phyloP scores from a whole-genome alignment of 169 alveolate genomes.

The Theileria equi region DNA sequence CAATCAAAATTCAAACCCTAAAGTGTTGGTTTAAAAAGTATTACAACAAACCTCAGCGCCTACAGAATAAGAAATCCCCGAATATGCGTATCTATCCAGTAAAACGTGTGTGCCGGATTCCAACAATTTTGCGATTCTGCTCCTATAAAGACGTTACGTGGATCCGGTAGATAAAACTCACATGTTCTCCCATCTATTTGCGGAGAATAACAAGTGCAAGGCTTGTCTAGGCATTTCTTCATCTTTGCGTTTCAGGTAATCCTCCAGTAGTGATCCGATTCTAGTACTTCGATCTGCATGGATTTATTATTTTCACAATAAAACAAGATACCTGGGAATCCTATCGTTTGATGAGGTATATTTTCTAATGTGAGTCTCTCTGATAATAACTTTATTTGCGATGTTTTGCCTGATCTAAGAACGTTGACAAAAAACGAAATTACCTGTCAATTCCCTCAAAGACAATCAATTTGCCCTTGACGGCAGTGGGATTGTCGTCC shows the following conservation, averaged over 20 bases:
- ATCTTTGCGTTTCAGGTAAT: slow-evolving; percentile 74
- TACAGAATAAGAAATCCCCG: slow-evolving; percentile 93
- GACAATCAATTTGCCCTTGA: slow-evolving; percentile 88
- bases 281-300: slow-evolving; percentile 53
- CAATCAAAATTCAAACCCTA: slow-evolving; percentile 45
- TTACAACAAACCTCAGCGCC: slow-evolving; percentile 77
- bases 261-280: slow-evolving; percentile 81
- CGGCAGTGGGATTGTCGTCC: background rate
- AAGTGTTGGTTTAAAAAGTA: background rate
- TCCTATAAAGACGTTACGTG: slow-evolving; percentile 26
- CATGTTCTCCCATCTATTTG: slow-evolving; percentile 92
- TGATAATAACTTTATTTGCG: slow-evolving; percentile 76
- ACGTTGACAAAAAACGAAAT: background rate
- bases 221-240: slow-evolving; percentile 79
- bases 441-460: slow-evolving; percentile 93
- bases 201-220: slow-evolving; percentile 90
- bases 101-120: slow-evolving; percentile 81
- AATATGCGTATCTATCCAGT: slow-evolving; percentile 91
- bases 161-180: background rate
- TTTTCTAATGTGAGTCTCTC: slow-evolving; percentile 68
- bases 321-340: slow-evolving; percentile 79
- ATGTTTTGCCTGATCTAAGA: slow-evolving; percentile 90
- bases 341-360: slow-evolving; percentile 54
- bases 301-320: background rate
- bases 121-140: slow-evolving; percentile 71